Evolutionary conservation across 2,329 filamentous ascomycete genomes (phyloP).

Genomic region (Penicillium sp.): DNA sequence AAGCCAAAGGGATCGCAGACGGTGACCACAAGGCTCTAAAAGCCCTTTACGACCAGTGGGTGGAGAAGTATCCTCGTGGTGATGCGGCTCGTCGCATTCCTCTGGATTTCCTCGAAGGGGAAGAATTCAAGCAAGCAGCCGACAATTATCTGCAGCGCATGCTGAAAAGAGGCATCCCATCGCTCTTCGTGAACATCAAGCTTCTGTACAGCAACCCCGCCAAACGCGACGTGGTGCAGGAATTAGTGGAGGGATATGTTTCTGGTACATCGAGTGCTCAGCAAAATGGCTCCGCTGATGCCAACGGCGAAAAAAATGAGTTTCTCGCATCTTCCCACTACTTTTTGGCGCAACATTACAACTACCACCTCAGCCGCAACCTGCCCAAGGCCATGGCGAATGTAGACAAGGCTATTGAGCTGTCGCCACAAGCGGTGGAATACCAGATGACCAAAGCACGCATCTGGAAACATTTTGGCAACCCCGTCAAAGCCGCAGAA

Average conservation of each 20-base stretch:
- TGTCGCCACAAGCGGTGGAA: conserved; percentile 76
- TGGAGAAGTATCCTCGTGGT: conserved; percentile 70
- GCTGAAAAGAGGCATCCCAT: conserved; percentile 88
- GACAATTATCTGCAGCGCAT: conserved; percentile 74
- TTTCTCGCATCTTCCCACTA: conserved; percentile 79
- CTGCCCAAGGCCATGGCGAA: conserved; percentile 73
- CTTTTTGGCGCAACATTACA: conserved; percentile 95
- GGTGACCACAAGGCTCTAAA: conserved; percentile 60
- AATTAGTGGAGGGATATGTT: conserved; percentile 73
- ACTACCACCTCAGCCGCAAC: conserved; percentile 82
- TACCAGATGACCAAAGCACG: conserved; percentile 93
- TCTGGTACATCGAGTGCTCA: conserved; percentile 48
- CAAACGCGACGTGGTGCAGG: conserved; percentile 72
- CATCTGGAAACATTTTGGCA: conserved; percentile 85
- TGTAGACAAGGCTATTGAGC: conserved; percentile 74
- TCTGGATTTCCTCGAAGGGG: conserved; percentile 77
- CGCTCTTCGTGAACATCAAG: conserved; percentile 94
- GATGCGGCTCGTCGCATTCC: conserved; percentile 83
- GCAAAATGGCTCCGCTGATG: conserved; percentile 46
- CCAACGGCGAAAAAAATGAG: conserved; percentile 49
- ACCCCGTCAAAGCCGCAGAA: conserved; percentile 71
- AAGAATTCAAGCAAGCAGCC: conserved; percentile 72
- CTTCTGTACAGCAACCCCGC: conserved; percentile 71
- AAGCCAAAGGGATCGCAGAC: conserved; percentile 58
- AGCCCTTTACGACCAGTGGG: conserved; percentile 75